Evolutionary conservation across 2,329 filamentous ascomycete species (phyloP).

Genomic region (Westerdykella ornata): DNA sequence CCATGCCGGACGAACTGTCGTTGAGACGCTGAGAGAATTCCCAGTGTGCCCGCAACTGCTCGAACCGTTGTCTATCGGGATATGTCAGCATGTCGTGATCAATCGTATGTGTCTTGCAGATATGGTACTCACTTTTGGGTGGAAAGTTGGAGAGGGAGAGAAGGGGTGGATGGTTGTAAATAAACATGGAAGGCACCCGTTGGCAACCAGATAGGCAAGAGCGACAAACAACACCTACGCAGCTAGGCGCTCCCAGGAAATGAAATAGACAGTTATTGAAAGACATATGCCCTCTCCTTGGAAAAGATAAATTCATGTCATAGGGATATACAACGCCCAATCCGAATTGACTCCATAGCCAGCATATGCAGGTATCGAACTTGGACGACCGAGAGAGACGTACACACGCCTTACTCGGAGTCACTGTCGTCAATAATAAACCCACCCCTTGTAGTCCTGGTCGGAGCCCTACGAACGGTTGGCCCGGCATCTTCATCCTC

Average conservation of each 20-base stretch:
- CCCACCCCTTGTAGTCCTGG: constrained; percentile 37
- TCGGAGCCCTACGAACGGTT: constrained; percentile 29
- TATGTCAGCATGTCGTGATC: constrained; percentile 30
- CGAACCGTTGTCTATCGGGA: constrained; percentile 28
- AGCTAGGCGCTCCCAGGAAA: not conserved
- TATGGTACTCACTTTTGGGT: constrained; percentile 13
- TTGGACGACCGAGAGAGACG: not conserved
- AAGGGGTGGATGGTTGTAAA: constrained; percentile 7
- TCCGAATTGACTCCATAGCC: not conserved
- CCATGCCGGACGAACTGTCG: constrained; percentile 16
- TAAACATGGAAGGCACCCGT: constrained; percentile 13
- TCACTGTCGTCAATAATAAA: constrained; percentile 42
- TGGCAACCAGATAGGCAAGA: too few species aligned
- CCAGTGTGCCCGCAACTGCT: constrained; percentile 30
- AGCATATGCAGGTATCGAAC: not conserved
- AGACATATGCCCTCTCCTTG: not conserved
- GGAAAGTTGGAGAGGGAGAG: constrained; percentile 6
- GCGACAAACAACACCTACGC: not conserved
- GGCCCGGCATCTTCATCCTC: constrained; percentile 40
- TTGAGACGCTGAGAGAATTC: constrained; percentile 18
- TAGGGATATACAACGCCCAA: not conserved
- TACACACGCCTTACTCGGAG: constrained; percentile 27
- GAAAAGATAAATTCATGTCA: not conserved
- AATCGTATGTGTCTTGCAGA: constrained; percentile 3
- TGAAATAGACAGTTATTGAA: not conserved